phyloP scores from a whole-genome alignment of 2,329 filamentous ascomycete genomes.

The Colletotrichum liaoningense region DNA sequence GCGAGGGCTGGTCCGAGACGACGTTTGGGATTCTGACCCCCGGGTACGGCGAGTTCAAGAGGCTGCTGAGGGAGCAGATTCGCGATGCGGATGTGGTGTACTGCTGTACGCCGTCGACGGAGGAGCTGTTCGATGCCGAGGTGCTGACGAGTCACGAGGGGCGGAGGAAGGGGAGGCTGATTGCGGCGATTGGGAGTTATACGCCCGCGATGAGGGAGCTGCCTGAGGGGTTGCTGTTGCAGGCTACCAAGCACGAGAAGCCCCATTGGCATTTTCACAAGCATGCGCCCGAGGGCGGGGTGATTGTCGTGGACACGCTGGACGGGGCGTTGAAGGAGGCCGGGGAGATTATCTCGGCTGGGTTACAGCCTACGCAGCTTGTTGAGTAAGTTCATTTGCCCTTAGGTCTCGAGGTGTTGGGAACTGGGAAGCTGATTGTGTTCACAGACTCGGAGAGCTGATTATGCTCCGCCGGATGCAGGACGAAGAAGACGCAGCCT shows the following conservation, averaged over 20 bases:
- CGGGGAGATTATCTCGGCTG: slow-evolving; percentile 89
- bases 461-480: slow-evolving; percentile 66
- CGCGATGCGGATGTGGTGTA: slow-evolving; percentile 83
- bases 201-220: slow-evolving; percentile 84
- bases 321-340: slow-evolving; percentile 85
- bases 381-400: slow-evolving; percentile 70
- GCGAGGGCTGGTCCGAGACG: slow-evolving; percentile 72
- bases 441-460: slow-evolving; percentile 77
- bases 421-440: neutral
- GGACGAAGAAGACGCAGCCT: slow-evolving; percentile 52
- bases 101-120: slow-evolving; percentile 83
- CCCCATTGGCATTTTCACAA: slow-evolving; percentile 73
- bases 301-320: slow-evolving; percentile 80
- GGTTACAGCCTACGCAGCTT: slow-evolving; percentile 77
- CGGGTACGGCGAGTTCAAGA: slow-evolving; percentile 73
- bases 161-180: slow-evolving; percentile 75
- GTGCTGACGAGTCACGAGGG: slow-evolving; percentile 80
- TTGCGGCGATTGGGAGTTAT: slow-evolving; percentile 78
- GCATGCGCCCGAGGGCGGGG: slow-evolving; percentile 72
- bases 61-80: slow-evolving; percentile 78
- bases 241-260: slow-evolving; percentile 63
- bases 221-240: slow-evolving; percentile 78
- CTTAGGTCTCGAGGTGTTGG: no score
- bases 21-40: slow-evolving; percentile 79
- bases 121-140: slow-evolving; percentile 79